These are phyloP conservation scores for Chimonanthus praecox DNA, from an alignment of 164 flowering plant genomes.

Conservation along the genomic window DNA sequence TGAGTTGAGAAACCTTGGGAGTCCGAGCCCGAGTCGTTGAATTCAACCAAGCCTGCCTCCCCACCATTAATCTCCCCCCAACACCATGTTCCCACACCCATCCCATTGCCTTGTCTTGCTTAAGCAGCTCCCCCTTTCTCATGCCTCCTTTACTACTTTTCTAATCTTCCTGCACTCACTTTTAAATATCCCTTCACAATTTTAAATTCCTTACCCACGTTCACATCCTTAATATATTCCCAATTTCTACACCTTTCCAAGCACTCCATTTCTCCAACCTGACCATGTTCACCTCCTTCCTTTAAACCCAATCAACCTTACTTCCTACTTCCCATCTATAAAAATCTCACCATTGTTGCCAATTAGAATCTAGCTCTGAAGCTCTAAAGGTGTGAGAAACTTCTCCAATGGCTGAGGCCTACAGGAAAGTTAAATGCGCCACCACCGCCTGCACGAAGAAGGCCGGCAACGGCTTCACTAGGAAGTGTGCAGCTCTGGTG, in stretches of 20 bases:
- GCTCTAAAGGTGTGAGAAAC: neutral
- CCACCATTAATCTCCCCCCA: slow-evolving; percentile 6
- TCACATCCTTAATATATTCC: neutral
- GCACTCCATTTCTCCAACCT: slow-evolving; percentile 7
- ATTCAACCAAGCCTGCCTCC: slow-evolving; percentile 4
- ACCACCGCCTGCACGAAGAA: slow-evolving; percentile 11
- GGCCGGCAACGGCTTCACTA: slow-evolving; percentile 38
- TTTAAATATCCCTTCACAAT: slow-evolving; percentile 3
- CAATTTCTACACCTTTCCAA: slow-evolving; percentile 9
- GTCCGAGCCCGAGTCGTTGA: slow-evolving; percentile 5
- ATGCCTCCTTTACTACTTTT: slow-evolving; percentile 5
- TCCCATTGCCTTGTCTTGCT: slow-evolving; percentile 15
- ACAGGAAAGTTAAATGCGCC: slow-evolving; percentile 1
- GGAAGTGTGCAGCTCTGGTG: slow-evolving; percentile 51
- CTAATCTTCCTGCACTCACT: slow-evolving; percentile 10
- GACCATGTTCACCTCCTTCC: slow-evolving; percentile 13
- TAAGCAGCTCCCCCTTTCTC: slow-evolving; percentile 13
- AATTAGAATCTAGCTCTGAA: neutral
- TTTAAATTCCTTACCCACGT: slow-evolving; percentile 8
- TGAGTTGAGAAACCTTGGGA: neutral
- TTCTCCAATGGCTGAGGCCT: slow-evolving; percentile 19
- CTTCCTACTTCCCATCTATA: neutral
- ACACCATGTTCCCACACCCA: slow-evolving; percentile 4
- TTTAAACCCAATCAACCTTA: neutral
- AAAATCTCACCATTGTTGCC: neutral